phyloP scores from a whole-genome alignment of 2,329 filamentous ascomycete species.

The Trichoderma oligosporum region DNA sequence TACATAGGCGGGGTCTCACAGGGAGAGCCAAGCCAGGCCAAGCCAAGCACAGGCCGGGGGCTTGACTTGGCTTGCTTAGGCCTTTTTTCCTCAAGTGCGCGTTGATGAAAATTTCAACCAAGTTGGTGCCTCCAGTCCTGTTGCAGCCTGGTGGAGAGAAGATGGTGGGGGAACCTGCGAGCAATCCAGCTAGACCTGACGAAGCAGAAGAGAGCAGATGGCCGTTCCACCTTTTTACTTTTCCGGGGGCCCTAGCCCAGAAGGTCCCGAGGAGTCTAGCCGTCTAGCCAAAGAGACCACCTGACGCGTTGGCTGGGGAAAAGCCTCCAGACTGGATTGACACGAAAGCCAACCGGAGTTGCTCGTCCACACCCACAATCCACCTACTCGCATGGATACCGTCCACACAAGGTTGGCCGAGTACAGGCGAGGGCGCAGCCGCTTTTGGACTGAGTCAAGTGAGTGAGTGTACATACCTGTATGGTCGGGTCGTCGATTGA shows the following conservation, averaged over 20 bases:
- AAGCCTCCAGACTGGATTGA: slow-evolving; percentile 13
- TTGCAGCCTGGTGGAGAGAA: slow-evolving; percentile 11
- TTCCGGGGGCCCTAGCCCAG: slow-evolving; percentile 16
- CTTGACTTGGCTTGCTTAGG: slow-evolving; percentile 4
- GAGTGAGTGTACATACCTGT: background rate
- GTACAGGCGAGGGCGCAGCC: slow-evolving; percentile 15
- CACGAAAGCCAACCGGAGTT: slow-evolving; percentile 6
- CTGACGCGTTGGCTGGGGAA: slow-evolving; percentile 19
- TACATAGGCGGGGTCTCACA: no score
- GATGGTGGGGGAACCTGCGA: background rate
- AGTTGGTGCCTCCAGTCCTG: slow-evolving; percentile 4
- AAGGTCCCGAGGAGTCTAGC: slow-evolving; percentile 2
- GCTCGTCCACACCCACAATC: background rate
- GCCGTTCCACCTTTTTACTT: slow-evolving; percentile 2
- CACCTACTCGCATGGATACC: slow-evolving; percentile 9
- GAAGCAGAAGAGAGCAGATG: background rate
- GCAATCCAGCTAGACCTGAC: background rate
- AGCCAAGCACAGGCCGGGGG: background rate
- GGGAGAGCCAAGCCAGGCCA: background rate
- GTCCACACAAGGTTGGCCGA: slow-evolving; percentile 12
- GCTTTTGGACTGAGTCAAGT: background rate
- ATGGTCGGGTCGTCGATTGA: background rate
- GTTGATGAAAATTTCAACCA: slow-evolving; percentile 15
- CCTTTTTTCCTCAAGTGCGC: background rate
- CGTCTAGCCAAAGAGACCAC: slow-evolving; percentile 18